phyloP scores from a whole-genome alignment of 371 early-diverging fungal genomes.

The Actinomucor elegans region DNA sequence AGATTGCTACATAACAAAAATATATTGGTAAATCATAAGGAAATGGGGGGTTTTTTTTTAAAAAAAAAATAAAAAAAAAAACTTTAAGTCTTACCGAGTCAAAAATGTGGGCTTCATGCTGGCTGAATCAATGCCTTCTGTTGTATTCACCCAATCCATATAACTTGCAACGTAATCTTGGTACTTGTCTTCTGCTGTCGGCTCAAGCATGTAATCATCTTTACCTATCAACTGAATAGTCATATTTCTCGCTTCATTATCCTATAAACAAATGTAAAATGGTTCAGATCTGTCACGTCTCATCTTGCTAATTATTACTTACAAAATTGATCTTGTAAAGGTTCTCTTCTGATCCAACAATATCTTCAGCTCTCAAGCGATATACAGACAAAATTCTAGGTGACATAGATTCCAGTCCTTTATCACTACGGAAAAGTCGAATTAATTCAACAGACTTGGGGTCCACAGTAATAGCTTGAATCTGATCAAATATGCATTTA shows the following conservation, averaged over 20 bases:
- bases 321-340: constrained; percentile 86
- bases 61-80: too few relatives aligned
- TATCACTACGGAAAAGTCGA: constrained; percentile 39
- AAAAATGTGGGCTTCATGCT: constrained; percentile 66
- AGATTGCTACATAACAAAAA: constrained; percentile 44
- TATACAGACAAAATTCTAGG: constrained; percentile 58
- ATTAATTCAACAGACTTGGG: constrained; percentile 45
- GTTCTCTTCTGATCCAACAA: constrained; percentile 78
- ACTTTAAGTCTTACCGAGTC: constrained; percentile 44
- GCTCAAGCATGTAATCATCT: constrained; percentile 80
- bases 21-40: not conserved
- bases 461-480: constrained; percentile 45
- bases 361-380: constrained; percentile 79
- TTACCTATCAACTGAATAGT: constrained; percentile 85
- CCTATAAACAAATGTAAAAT: constrained; percentile 28
- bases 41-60: too few relatives aligned
- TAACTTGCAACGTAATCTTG: constrained; percentile 92
- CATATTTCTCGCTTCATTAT: constrained; percentile 63
- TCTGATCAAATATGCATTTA: constrained; percentile 15
- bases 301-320: constrained; percentile 21
- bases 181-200: constrained; percentile 87
- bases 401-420: constrained; percentile 29
- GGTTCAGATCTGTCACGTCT: not conserved
- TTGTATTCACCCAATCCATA: constrained; percentile 73
- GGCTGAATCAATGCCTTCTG: constrained; percentile 65